Percentiles rank a stretch among this genome's conserved stretches.
These are phyloP conservation scores for Speleostelium caveatum DNA, from an alignment of 78 protist species.

Conservation along the genomic window DNA sequence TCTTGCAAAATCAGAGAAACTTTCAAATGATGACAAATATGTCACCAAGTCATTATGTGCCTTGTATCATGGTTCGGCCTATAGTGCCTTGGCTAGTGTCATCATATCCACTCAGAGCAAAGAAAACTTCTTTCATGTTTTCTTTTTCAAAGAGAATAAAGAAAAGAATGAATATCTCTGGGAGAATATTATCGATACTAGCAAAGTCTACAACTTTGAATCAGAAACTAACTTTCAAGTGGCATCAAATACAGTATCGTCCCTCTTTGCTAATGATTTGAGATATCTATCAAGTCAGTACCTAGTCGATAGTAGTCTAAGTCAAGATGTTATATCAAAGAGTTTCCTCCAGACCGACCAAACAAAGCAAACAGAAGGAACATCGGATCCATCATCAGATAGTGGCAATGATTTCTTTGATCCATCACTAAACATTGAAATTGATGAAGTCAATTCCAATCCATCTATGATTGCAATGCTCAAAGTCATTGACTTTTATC, in stretches of 20 bases:
- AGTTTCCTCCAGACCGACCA: background rate
- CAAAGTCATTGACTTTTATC: conserved; percentile 69
- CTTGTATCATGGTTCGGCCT: conserved; percentile 79
- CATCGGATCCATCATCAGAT: no score
- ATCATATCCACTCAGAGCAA: conserved; percentile 76
- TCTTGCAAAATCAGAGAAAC: conserved; percentile 65
- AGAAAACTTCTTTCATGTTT: conserved; percentile 66
- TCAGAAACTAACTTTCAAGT: conserved; percentile 81
- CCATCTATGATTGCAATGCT: conserved; percentile 83
- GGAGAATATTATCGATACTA: conserved; percentile 82
- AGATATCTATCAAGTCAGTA: conserved; percentile 64
- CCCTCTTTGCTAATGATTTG: conserved; percentile 20
- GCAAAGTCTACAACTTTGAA: conserved; percentile 54
- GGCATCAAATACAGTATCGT: background rate
- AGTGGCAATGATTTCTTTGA: background rate
- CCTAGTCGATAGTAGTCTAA: conserved; percentile 42
- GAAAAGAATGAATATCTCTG: conserved; percentile 83
- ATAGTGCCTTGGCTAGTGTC: conserved; percentile 74
- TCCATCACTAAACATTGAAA: conserved; percentile 23
- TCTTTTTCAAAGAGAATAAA: conserved; percentile 80
- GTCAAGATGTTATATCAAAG: conserved; percentile 43
- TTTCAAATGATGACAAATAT: conserved; percentile 42
- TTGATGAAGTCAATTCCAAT: conserved; percentile 73
- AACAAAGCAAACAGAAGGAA: background rate
- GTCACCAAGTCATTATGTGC: conserved; percentile 40